phyloP scores from a whole-genome alignment of 257 asterid species.

The Solanum paucissectum region DNA sequence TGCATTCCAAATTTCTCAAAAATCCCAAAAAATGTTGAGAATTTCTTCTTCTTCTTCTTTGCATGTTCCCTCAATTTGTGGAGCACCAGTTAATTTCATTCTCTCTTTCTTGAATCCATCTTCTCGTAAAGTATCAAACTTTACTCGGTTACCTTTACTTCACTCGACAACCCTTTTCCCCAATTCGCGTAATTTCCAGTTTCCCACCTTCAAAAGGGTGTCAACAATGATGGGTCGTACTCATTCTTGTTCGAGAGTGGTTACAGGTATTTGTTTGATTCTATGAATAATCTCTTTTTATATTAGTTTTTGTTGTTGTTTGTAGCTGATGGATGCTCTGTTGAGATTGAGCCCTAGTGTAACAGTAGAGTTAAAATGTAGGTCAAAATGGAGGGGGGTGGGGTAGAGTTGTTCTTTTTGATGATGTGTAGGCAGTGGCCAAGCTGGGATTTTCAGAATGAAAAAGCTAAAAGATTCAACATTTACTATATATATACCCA shows the following conservation, averaged over 20 bases:
- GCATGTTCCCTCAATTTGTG: conserved; percentile 15
- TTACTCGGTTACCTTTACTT: neutral
- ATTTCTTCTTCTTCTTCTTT: conserved; percentile 20
- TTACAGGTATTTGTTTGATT: conserved; percentile 24
- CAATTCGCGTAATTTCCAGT: conserved; percentile 1
- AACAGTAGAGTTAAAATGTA: neutral
- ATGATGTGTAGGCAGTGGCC: neutral
- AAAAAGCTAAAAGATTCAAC: neutral
- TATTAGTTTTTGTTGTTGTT: neutral
- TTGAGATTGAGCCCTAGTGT: neutral
- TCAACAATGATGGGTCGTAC: conserved; percentile 14
- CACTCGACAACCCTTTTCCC: neutral
- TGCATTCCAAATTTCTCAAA: neutral
- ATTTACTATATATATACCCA: neutral
- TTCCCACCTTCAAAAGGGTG: conserved; percentile 8
- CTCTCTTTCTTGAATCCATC: conserved; percentile 6
- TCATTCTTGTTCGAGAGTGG: conserved; percentile 10
- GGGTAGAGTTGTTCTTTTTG: neutral
- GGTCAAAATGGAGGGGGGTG: neutral
- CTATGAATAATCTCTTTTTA: neutral
- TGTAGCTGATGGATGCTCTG: neutral
- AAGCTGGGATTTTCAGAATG: neutral
- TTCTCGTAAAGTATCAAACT: neutral
- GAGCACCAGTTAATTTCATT: conserved; percentile 15
- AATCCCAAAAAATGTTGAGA: conserved; percentile 27